Conservation (phyloP, 257 asterid genomes). For the Solanum lycopersicoides region DNA sequence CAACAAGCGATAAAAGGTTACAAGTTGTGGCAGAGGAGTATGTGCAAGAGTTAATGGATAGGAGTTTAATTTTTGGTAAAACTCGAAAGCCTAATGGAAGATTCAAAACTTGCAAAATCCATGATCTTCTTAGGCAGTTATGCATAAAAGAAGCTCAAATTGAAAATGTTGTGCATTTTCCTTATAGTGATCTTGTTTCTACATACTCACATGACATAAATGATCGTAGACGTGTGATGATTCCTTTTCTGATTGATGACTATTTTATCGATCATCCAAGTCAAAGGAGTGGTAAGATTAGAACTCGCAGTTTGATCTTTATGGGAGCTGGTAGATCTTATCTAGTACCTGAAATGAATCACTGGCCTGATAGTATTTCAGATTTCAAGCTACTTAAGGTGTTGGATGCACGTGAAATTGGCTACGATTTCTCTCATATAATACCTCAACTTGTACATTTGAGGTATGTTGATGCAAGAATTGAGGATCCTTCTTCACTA, state of each 20-base stretch:
- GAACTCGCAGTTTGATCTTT: neutral
- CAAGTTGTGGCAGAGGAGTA: neutral
- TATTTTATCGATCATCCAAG: neutral
- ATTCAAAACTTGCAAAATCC: conserved; percentile 1
- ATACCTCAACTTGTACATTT: neutral
- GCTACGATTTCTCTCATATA: neutral
- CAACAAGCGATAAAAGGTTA: neutral
- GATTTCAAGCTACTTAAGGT: neutral
- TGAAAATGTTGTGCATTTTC: neutral
- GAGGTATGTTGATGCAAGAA: neutral
- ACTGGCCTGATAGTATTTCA: neutral
- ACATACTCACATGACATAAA: neutral
- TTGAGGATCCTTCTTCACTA: neutral
- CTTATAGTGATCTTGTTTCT: neutral
- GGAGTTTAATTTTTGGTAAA: neutral
- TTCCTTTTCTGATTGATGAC: neutral
- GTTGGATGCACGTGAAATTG: neutral
- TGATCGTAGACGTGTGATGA: neutral
- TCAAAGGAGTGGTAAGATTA: neutral
- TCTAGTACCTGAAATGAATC: neutral
- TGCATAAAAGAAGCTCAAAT: neutral
- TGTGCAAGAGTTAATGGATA: neutral
- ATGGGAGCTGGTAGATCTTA: neutral
- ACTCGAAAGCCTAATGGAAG: neutral
- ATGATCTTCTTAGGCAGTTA: conserved; percentile 2